Base-by-base conservation (phyloP, 176 grass and related monocot species). In the Pharus latifolius region DNA sequence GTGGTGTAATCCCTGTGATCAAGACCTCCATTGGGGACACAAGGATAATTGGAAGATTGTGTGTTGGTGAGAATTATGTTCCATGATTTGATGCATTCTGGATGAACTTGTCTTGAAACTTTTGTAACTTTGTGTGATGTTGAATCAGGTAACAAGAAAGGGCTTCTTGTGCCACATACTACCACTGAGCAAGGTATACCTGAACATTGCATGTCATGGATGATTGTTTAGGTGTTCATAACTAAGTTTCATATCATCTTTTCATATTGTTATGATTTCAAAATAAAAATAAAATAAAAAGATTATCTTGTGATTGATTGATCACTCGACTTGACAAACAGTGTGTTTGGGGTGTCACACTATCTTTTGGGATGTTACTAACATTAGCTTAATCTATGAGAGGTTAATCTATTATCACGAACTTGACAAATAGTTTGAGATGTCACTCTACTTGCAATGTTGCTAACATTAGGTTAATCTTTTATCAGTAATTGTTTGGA, bases 81-180 rank as follows among this genome's bases (percentile, higher is more conserved):
- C 26, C 13, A 14, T 30, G 4, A 13, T n/a, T 61, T 2, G 33
- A 2, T 19, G 11, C 4, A 15, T 24, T 2, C 0, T 22, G 19
- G 10, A 0, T 25, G 59, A 56, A n/a, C 34, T 20, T 47, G 26
- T 9, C 7, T 48, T 65, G 16, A 61, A 16, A 46, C 60, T 32
- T 38, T 34, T 49, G 10, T 56, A 13, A 47, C 22, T 9, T 48
- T 40, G 14, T 23, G 47, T 24, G 6, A 15, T 50, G 25, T 5
- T 61, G 29, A 18, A 69, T 49, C 73, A 90, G 91, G 91, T 40
- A 96, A 98, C 72, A 90, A 88, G 52, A 90, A 89, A 7, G 94
- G 94, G 9, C 87, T 98, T 60, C 83, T 98, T 0, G 67, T 93
- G 63, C 94, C 94, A 2, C 90, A 98, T 49, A 85, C 84, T 43